Base-by-base conservation (phyloP, 192 early-diverging fungal species). In the Backusella parvicylindrica region DNA sequence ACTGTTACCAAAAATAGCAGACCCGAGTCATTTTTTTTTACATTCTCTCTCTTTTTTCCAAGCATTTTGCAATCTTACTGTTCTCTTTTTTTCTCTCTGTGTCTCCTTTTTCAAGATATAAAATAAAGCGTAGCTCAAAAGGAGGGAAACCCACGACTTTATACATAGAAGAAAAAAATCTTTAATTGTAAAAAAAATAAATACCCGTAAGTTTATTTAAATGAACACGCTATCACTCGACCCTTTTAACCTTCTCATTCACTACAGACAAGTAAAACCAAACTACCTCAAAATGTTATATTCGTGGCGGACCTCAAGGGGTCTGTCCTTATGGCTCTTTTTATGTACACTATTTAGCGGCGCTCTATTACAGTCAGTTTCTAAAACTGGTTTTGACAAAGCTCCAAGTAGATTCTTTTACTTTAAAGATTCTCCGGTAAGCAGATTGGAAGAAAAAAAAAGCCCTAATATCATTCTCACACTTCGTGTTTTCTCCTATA, bases 361-460 rank as follows among this genome's bases (percentile, higher is more conserved):
- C 18, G 41, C 23, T 26, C 28, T 47, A n/a, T 28, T 9, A 18
- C 68, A 70, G 37, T 36, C 16, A 18, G 40, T 72, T 28, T 21
- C 47, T n/a, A 77, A 67, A 21, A 77, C 70, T 1, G 70, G 63
- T 3, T 89, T 89, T 50, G 77, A 83, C 18, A 37, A 50, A 32
- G 36, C 73, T 33, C 85, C 88, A 18, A 72, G 70, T 50, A 73
- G 83, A 56, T 78, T 89, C 23, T 81, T 86, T 67, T 84, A 87
- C 72, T 89, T 89, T 68, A 82, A 89, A 43, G 88, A 82, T 66
- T 88, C 88, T 15, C 79, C 87, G 60, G 88, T 89, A 79, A 70
- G 32, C 30, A 13, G 13, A 18, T 33, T 6, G 16, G 23, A 31
- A 47, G 21, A 40, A 28, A 66, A 66, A n/a, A 65, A 66, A 21